phyloP scores from a whole-genome alignment of 2,329 filamentous ascomycete species.

The Fusarium sp. region DNA sequence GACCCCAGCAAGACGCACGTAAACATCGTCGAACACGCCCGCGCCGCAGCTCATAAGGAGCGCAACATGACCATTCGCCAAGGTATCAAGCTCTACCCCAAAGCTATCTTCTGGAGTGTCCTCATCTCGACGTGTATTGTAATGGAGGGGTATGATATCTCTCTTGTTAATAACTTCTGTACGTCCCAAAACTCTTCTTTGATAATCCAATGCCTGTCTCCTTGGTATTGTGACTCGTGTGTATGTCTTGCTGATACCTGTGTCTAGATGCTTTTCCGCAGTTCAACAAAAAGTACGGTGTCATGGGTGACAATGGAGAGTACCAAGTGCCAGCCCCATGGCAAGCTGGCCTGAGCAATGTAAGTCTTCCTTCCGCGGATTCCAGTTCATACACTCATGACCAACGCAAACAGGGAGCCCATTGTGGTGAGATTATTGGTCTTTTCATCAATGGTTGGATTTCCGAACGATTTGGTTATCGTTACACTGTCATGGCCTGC shows the following conservation, averaged over 20 bases:
- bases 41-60: conserved; percentile 40
- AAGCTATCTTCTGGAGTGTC: conserved; percentile 40
- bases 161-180: conserved; percentile 43
- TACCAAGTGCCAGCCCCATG: conserved; percentile 70
- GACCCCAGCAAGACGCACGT: conserved; percentile 32
- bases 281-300: conserved; percentile 70
- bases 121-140: conserved; percentile 43
- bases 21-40: conserved; percentile 40
- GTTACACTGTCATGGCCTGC: conserved; percentile 71
- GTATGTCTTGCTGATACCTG: conserved; percentile 21
- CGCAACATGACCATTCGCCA: conserved; percentile 41
- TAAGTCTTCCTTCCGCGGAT: conserved; percentile 42
- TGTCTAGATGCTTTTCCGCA: conserved; percentile 63
- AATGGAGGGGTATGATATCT: conserved; percentile 43
- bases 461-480: conserved; percentile 75
- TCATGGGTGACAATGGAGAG: conserved; percentile 56
- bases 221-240: neutral
- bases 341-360: conserved; percentile 71
- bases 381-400: conserved; percentile 16
- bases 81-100: conserved; percentile 42
- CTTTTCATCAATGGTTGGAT: conserved; percentile 74
- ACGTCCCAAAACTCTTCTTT: conserved; percentile 7
- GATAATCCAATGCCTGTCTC: neutral
- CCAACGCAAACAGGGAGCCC: conserved; percentile 57
- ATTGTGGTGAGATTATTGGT: conserved; percentile 74